Evolutionary conservation across 768 basidiomycete genomes (phyloP).

Genomic region (Phaeotremella fagi): DNA sequence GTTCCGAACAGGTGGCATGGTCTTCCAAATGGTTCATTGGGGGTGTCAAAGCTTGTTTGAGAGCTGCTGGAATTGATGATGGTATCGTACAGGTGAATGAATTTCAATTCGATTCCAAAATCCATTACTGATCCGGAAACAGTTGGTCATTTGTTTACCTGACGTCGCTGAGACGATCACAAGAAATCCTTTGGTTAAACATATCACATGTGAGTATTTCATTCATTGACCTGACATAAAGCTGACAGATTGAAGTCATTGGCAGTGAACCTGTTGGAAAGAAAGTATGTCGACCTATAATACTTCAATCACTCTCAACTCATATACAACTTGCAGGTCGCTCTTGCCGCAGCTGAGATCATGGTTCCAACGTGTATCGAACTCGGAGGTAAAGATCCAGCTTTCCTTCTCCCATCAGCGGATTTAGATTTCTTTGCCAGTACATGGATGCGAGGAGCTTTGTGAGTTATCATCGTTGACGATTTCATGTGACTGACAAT

Average conservation of each 20-base stretch:
- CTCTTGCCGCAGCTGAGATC: slow-evolving; percentile 73
- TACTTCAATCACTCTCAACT: background rate
- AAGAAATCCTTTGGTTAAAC: slow-evolving; percentile 69
- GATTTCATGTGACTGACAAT: background rate
- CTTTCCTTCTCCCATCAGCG: slow-evolving; percentile 78
- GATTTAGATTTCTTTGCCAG: slow-evolving; percentile 74
- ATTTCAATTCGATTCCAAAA: background rate
- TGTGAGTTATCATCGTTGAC: too few relatives aligned
- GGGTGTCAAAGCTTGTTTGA: slow-evolving; percentile 70
- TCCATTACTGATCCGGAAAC: background rate
- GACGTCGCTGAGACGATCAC: slow-evolving; percentile 80
- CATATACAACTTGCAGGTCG: slow-evolving; percentile 52
- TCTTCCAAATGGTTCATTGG: slow-evolving; percentile 69
- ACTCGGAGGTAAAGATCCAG: slow-evolving; percentile 94
- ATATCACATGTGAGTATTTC: slow-evolving; percentile 62
- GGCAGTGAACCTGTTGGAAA: slow-evolving; percentile 47
- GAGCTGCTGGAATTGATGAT: slow-evolving; percentile 71
- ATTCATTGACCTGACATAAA: background rate
- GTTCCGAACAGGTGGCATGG: slow-evolving; percentile 67
- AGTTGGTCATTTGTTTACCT: slow-evolving; percentile 83
- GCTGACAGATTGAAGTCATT: slow-evolving; percentile 39
- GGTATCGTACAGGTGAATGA: slow-evolving; percentile 72
- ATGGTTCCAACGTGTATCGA: slow-evolving; percentile 90
- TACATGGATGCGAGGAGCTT: slow-evolving; percentile 83
- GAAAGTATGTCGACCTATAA: slow-evolving; percentile 48